Base-by-base conservation (phyloP, 129 eudicot genomes). In the Chrysanthemum lavandulifolium region DNA sequence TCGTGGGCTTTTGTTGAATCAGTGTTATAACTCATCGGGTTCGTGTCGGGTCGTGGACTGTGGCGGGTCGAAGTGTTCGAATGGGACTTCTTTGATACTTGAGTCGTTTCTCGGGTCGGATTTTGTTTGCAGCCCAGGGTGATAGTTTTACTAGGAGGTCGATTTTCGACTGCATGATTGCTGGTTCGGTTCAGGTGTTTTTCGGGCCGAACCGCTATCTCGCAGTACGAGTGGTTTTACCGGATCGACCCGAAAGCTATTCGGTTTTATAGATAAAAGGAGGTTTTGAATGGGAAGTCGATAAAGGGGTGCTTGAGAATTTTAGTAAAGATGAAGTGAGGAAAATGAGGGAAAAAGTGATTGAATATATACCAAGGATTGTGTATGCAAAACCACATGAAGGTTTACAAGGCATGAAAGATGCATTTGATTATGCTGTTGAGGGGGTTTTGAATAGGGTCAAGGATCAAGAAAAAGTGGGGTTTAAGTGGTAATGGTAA, bases 91-190 rank as follows among this genome's bases (percentile, higher is more conserved):
- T 1, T 76, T 76, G 62, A 86, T 93, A 13, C 85, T 93, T 4
- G 92, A 87, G 21, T 81, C 97, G 25, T 93, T 93, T 68, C 96
- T 93, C 6, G 87, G 83, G 79, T 84, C 96, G 59, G 86, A 87
- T 4, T 92, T 63, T 92, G 98, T 63, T 71, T 93, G 43, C 97
- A 93, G 54, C 98, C 98, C 0, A 69, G 98, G 98, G 98, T 0
- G 98, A 93, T 25, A 93, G 98, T 53, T 93, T 90, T 62, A 93
- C 98, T 2, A 80, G 98, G 21, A 86, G 98, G 81, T 93, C 96
- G 0, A 87, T 87, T 19, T 93, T 93, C 4, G 97, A 93, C 48
- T 93, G 98, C 73, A 93, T 93, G 98, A 61, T 93, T n/a, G 98
- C 97, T 25, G 97, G 98, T 64, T 90, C 98, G 29, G 81, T 93